Conservation (phyloP, 2,329 filamentous ascomycete genomes). For the Nothopassalora personata region DNA sequence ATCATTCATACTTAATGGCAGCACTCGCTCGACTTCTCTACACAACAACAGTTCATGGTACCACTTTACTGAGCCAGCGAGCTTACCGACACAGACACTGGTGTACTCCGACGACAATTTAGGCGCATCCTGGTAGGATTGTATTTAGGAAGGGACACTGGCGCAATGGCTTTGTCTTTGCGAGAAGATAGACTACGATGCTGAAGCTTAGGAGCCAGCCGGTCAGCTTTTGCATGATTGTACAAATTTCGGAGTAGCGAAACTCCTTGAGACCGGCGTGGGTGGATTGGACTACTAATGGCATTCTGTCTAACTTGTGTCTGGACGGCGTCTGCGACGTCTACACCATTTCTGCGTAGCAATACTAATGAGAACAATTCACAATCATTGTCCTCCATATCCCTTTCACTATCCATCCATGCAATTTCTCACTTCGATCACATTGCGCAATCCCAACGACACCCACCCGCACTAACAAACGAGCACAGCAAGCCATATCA, state of each 20-base stretch:
- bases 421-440: too few relatives aligned
- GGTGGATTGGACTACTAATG: neutral
- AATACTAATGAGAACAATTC: neutral
- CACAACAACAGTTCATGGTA: neutral
- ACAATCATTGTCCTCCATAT: neutral
- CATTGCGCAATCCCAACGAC: neutral
- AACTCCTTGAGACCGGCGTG: neutral
- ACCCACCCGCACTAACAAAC: neutral
- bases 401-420: neutral
- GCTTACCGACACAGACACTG: neutral
- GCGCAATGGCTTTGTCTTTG: too few relatives aligned
- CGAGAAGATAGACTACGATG: neutral
- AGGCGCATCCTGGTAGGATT: neutral
- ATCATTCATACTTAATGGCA: neutral
- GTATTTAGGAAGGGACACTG: neutral
- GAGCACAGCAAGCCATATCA: neutral
- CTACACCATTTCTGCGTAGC: neutral
- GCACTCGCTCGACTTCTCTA: neutral
- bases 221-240: neutral
- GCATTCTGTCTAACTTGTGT: neutral
- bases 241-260: neutral
- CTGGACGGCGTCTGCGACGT: neutral
- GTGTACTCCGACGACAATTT: neutral
- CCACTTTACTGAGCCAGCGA: slow-evolving; percentile 4
- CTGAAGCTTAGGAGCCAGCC: neutral